Percentiles rank a stretch among this genome's conserved stretches.
These are phyloP conservation scores for Cutaneotrichosporon sp. DNA, from an alignment of 1,284 basidiomycete species.

Conservation along the genomic window DNA sequence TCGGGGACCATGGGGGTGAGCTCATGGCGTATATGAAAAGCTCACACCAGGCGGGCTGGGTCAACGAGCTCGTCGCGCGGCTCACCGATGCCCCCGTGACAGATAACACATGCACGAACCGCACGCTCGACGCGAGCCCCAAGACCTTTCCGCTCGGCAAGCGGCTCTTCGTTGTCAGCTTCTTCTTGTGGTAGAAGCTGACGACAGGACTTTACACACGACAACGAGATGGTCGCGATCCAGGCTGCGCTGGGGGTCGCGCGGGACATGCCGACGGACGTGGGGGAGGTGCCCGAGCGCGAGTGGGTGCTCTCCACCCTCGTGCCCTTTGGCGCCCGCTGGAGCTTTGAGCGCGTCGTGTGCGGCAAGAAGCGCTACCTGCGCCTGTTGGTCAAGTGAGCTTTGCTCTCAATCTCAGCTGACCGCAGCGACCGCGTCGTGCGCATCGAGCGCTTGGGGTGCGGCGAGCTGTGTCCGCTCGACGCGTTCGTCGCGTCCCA, in stretches of 20 bases:
- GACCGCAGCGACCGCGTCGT: conserved; percentile 33
- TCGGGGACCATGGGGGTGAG: conserved; percentile 31
- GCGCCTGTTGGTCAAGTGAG: conserved; percentile 50
- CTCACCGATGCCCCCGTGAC: conserved; percentile 63
- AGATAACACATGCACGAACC: conserved; percentile 75
- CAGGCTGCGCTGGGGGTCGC: conserved; percentile 69
- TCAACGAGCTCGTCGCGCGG: conserved; percentile 81
- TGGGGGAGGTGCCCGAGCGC: not conserved
- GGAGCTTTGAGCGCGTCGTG: conserved; percentile 43
- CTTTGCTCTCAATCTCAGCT: no score
- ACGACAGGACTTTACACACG: conserved; percentile 72
- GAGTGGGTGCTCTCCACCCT: conserved; percentile 19
- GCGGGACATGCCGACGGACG: conserved; percentile 7
- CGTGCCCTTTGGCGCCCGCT: conserved; percentile 45
- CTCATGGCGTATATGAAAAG: not conserved
- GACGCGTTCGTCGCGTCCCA: conserved; percentile 71
- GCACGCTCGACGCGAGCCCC: conserved; percentile 68
- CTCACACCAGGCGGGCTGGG: conserved; percentile 63
- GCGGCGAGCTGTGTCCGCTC: conserved; percentile 68
- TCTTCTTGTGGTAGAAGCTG: not conserved
- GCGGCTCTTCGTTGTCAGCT: conserved; percentile 45
- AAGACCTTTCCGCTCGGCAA: conserved; percentile 65
- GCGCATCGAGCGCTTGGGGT: conserved; percentile 51
- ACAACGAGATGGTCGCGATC: conserved; percentile 76
- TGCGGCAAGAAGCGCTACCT: conserved; percentile 41